These are phyloP conservation scores for Diplotaxis tenuifolia DNA, from an alignment of 345 rosid genomes.

Conservation along the genomic window DNA sequence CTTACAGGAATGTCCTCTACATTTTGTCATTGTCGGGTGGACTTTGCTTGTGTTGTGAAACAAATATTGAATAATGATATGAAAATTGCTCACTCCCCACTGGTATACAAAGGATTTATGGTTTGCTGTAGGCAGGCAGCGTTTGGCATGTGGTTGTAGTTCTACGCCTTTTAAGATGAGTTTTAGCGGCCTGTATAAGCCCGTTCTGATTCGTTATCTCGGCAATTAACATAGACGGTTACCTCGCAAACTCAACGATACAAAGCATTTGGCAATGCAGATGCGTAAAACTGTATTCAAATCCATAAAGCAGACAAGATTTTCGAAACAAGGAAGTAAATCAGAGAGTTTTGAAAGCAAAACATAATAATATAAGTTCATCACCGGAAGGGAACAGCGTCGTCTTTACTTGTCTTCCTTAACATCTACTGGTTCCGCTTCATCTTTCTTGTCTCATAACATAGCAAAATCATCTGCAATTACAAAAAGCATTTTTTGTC, in stretches of 20 bases:
- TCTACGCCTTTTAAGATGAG: neutral
- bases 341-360: neutral
- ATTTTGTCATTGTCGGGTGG: too few relatives aligned
- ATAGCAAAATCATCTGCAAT: constrained; percentile 20
- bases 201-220: neutral
- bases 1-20: too few relatives aligned
- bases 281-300: neutral
- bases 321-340: neutral
- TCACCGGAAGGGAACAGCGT: neutral
- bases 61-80: too few relatives aligned
- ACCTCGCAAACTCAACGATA: neutral
- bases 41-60: too few relatives aligned
- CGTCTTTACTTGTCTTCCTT: constrained; percentile 36
- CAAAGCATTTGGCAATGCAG: neutral
- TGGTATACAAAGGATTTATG: too few relatives aligned
- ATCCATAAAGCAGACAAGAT: constrained; percentile 22
- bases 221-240: neutral
- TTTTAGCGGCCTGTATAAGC: neutral
- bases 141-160: too few relatives aligned
- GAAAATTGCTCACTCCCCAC: neutral
- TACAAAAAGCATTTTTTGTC: neutral
- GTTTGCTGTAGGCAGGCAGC: neutral
- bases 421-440: constrained; percentile 26
- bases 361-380: neutral
- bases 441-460: constrained; percentile 29